A percentile compares a stretch with the other conserved stretches of the same genome.
phyloP scores from a whole-genome alignment of 179 eudicot species.

The Amaranthus tricolor region DNA sequence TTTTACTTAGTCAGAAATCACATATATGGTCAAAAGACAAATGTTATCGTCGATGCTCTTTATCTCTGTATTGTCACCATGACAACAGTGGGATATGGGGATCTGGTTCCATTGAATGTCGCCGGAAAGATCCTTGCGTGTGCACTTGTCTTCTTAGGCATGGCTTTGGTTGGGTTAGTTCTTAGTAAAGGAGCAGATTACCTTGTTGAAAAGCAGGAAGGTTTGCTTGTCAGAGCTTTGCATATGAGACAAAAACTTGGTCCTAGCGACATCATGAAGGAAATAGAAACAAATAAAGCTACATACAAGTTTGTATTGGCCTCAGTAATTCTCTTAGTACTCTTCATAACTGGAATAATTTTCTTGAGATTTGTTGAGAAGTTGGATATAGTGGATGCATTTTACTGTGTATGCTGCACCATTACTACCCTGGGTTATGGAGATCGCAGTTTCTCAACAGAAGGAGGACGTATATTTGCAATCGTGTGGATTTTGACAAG shows the following conservation, averaged over 20 bases:
- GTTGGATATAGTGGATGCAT: constrained; percentile 52
- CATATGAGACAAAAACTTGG: constrained; percentile 35
- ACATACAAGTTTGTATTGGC: constrained; percentile 49
- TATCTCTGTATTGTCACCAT: constrained; percentile 77
- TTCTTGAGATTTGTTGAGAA: constrained; percentile 49
- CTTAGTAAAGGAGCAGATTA: constrained; percentile 78
- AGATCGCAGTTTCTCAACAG: constrained; percentile 66
- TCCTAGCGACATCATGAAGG: constrained; percentile 43
- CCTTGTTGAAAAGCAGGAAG: constrained; percentile 65
- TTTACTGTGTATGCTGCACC: constrained; percentile 81
- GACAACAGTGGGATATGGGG: constrained; percentile 93
- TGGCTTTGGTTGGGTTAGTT: constrained; percentile 60
- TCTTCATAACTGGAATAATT: constrained; percentile 40
- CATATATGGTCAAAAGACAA: constrained; percentile 57
- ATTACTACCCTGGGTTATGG: constrained; percentile 83
- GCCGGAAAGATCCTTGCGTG: constrained; percentile 62
- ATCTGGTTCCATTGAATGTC: constrained; percentile 56
- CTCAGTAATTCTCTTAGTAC: constrained; percentile 39
- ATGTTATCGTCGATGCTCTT: constrained; percentile 60
- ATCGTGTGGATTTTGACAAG: constrained; percentile 64
- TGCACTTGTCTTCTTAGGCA: constrained; percentile 64
- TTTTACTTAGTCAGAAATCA: constrained; percentile 52
- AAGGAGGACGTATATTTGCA: constrained; percentile 71
- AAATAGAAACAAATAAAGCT: constrained; percentile 46
- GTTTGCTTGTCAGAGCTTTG: constrained; percentile 46